Percentiles rank a stretch among this genome's conserved stretches.
Conservation (phyloP, 352 stramenopile species). For the Phytophthora cactorum region DNA sequence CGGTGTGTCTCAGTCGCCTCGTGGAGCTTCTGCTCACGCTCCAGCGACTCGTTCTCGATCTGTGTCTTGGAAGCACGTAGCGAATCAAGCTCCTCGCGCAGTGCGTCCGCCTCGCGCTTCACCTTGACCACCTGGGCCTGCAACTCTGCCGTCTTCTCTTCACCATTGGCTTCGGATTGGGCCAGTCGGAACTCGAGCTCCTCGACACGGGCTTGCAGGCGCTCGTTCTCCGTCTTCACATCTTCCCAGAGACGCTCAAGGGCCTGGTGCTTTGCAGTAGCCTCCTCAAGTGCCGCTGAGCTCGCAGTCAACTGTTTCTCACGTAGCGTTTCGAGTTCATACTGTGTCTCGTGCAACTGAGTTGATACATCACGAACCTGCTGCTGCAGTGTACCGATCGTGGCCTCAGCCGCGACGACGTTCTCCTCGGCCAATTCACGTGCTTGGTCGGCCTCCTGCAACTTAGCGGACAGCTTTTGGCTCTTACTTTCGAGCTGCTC, state of each 20-base stretch:
- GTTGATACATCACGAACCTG: constrained; percentile 67
- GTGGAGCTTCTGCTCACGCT: constrained; percentile 48
- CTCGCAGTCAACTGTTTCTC: constrained; percentile 58
- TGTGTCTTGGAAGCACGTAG: constrained; percentile 56
- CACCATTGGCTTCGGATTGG: constrained; percentile 40
- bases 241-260: constrained; percentile 63
- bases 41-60: constrained; percentile 56
- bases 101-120: constrained; percentile 49
- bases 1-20: constrained; percentile 54
- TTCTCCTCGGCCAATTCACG: constrained; percentile 38
- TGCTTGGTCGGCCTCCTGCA: constrained; percentile 36
- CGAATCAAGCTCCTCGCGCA: constrained; percentile 57
- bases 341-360: constrained; percentile 55
- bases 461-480: constrained; percentile 31
- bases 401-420: constrained; percentile 36
- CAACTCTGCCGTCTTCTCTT: constrained; percentile 53
- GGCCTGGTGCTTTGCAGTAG: constrained; percentile 60
- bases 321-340: constrained; percentile 50
- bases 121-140: constrained; percentile 60
- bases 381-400: constrained; percentile 54
- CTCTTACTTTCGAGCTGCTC: constrained; percentile 42
- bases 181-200: constrained; percentile 59
- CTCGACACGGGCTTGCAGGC: constrained; percentile 65
- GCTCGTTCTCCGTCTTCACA: constrained; percentile 56
- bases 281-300: constrained; percentile 49